These are phyloP conservation scores for Erythrobasidium hasegawianum DNA, from an alignment of 1,284 basidiomycete genomes.

Conservation along the genomic window DNA sequence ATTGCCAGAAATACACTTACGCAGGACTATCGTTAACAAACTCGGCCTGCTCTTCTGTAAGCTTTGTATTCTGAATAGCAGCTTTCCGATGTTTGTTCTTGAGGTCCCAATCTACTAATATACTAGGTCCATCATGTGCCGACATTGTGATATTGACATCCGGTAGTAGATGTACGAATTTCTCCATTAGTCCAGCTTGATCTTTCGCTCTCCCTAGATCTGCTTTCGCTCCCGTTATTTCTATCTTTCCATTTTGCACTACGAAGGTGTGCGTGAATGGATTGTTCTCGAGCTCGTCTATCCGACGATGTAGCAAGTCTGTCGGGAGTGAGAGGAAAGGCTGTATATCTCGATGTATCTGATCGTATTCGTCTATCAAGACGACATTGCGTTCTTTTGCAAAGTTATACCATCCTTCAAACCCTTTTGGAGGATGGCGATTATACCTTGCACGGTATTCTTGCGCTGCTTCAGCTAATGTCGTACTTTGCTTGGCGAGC, in stretches of 20 bases:
- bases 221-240: constrained; percentile 40
- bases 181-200: constrained; percentile 41
- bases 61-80: constrained; percentile 27
- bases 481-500: constrained; percentile 68
- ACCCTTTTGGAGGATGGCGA: constrained; percentile 76
- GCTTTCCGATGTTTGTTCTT: constrained; percentile 29
- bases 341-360: constrained; percentile 40
- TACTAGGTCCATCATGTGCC: constrained; percentile 41
- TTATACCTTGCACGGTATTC: constrained; percentile 76
- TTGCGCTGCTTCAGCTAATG: constrained; percentile 65
- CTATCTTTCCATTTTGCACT: constrained; percentile 38
- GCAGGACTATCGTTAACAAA: constrained; percentile 36
- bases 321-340: constrained; percentile 37
- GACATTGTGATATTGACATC: constrained; percentile 41
- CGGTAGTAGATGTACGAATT: constrained; percentile 35
- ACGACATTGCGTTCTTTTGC: constrained; percentile 44
- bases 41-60: constrained; percentile 35
- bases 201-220: constrained; percentile 41
- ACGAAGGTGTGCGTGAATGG: constrained; percentile 32
- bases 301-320: constrained; percentile 12
- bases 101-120: constrained; percentile 37
- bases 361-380: constrained; percentile 47
- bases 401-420: constrained; percentile 57
- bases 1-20: constrained; percentile 28
- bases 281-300: constrained; percentile 9